phyloP scores from a whole-genome alignment of 2,329 filamentous ascomycete genomes.

The Orbilia ellipsospora region DNA sequence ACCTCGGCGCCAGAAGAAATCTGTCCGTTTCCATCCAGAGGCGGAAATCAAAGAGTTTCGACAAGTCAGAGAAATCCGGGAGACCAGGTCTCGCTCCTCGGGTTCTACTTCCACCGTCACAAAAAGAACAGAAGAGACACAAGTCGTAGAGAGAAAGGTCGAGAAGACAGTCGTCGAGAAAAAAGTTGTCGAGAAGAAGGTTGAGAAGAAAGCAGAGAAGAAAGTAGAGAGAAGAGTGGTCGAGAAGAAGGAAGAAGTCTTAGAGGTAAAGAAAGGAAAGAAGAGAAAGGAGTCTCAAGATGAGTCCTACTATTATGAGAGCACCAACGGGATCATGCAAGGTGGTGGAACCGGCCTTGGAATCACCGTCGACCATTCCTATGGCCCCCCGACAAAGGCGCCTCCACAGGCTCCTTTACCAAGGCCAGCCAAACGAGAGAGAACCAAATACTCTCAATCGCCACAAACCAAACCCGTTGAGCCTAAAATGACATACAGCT shows the following conservation, averaged over 20 bases:
- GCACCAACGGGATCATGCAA: conserved; percentile 36
- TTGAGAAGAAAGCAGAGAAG: conserved; percentile 25
- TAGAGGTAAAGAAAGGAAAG: conserved; percentile 51
- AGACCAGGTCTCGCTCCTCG: conserved; percentile 38
- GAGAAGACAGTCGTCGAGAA: conserved; percentile 12
- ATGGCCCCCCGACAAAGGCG: conserved; percentile 40
- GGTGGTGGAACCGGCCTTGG: conserved; percentile 46
- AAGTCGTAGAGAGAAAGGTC: conserved; percentile 13
- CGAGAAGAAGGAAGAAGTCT: conserved; percentile 26
- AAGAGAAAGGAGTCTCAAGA: conserved; percentile 54
- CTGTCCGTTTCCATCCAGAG: conserved; percentile 51
- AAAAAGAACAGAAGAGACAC: conserved; percentile 30
- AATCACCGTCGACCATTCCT: conserved; percentile 43
- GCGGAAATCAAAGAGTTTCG: conserved; percentile 47
- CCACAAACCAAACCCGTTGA: conserved; percentile 33
- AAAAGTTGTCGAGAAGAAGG: conserved; percentile 15
- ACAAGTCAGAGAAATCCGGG: conserved; percentile 44
- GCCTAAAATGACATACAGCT: conserved; percentile 51
- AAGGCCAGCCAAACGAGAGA: conserved; percentile 43
- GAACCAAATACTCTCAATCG: conserved; percentile 52
- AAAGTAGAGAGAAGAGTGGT: conserved; percentile 34
- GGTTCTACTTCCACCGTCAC: conserved; percentile 30
- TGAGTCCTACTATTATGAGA: conserved; percentile 49
- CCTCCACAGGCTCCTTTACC: conserved; percentile 42
- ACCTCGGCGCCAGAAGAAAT: conserved; percentile 40